Evolutionary conservation across 768 basidiomycete genomes (phyloP).

Genomic region (Mycena vulgaris): DNA sequence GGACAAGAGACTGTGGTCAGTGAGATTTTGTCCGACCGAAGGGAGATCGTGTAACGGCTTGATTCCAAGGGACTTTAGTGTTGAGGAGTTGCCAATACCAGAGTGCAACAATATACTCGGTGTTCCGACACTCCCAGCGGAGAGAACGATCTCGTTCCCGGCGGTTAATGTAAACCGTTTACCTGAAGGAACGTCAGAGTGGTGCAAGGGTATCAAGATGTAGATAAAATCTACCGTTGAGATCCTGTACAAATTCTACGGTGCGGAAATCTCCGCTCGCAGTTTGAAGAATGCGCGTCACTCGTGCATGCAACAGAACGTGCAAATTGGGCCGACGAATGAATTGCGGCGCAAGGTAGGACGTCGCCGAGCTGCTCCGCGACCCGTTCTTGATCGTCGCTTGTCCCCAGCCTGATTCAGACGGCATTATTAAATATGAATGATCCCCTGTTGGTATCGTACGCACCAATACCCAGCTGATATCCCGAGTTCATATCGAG

Average conservation of each 20-base stretch:
- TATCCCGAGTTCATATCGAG: not conserved
- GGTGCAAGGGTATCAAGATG: too few species aligned
- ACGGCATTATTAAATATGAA: not conserved
- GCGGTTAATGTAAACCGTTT: not conserved
- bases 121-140: not conserved
- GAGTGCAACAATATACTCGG: not conserved
- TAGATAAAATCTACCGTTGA: too few species aligned
- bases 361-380: too few species aligned
- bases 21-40: too few species aligned
- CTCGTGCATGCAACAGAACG: too few species aligned
- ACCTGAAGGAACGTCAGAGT: not conserved
- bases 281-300: too few species aligned
- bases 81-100: not conserved
- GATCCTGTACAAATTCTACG: too few species aligned
- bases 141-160: too few species aligned
- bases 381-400: not conserved
- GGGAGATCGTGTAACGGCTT: not conserved
- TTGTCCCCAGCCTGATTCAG: not conserved
- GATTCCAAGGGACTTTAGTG: not conserved
- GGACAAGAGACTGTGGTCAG: not conserved
- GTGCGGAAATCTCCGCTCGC: too few species aligned
- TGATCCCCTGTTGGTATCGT: not conserved
- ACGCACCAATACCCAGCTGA: not conserved
- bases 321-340: too few species aligned
- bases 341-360: too few species aligned